These are phyloP conservation scores for Lepidium sativum DNA, from an alignment of 345 rosid genomes.

Conservation along the genomic window DNA sequence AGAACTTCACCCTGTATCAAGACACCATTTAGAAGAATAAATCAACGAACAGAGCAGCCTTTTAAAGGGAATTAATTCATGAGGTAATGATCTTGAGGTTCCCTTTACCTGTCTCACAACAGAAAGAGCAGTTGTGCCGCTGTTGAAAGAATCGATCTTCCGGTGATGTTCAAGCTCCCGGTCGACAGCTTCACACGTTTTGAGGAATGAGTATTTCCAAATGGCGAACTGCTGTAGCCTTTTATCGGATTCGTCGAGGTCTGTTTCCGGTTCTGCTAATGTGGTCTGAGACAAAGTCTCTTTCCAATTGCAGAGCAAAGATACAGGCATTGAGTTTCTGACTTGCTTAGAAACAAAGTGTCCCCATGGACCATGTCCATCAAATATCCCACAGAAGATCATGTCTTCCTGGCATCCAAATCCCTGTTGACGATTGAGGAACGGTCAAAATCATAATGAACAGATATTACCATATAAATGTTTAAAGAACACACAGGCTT, in stretches of 20 bases:
- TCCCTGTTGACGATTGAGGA: constrained; percentile 32
- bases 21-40: no score
- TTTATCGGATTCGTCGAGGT: constrained; percentile 30
- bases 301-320: constrained; percentile 78
- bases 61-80: no score
- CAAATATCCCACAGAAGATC: constrained; percentile 89
- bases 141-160: constrained; percentile 66
- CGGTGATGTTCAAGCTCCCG: constrained; percentile 61
- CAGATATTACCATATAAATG: background rate
- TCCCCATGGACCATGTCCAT: constrained; percentile 99
- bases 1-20: constrained; percentile 59
- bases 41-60: no score
- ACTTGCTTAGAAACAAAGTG: constrained; percentile 85
- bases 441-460: background rate
- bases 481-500: background rate
- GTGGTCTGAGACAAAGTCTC: constrained; percentile 47
- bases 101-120: constrained; percentile 88
- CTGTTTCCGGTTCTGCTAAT: constrained; percentile 34
- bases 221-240: constrained; percentile 43
- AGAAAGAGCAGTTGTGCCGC: constrained; percentile 85
- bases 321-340: constrained; percentile 62
- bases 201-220: constrained; percentile 79
- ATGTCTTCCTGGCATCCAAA: constrained; percentile 93
- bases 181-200: constrained; percentile 76
- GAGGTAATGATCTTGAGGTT: no score